Conservation (phyloP, 805 yeast species). For the Pichia nakasei region DNA sequence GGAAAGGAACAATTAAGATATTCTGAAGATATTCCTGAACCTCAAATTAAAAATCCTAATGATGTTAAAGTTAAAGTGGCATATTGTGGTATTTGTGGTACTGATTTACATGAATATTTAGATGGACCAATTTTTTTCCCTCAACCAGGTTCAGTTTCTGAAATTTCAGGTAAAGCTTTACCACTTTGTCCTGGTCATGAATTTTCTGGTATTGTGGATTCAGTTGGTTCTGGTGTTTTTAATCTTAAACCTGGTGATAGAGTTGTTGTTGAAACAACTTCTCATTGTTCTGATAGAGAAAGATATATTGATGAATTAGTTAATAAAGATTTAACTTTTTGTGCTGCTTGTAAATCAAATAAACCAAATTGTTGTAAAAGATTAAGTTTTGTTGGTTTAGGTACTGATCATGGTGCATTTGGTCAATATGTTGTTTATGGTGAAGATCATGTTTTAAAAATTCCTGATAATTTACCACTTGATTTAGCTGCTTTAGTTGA, state of each 20-base stretch:
- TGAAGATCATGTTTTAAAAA: constrained; percentile 27
- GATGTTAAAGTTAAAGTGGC: constrained; percentile 27
- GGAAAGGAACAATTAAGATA: constrained; percentile 37
- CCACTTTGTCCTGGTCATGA: constrained; percentile 31
- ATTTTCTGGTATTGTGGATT: constrained; percentile 23
- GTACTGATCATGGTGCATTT: constrained; percentile 40
- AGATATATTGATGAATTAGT: constrained; percentile 26
- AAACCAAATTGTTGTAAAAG: constrained; percentile 37
- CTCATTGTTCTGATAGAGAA: constrained; percentile 35
- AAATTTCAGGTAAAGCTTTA: constrained; percentile 31
- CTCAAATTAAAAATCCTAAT: constrained; percentile 18
- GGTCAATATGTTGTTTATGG: constrained; percentile 33
- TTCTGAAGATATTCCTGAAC: constrained; percentile 25
- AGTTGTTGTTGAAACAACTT: constrained; percentile 56
- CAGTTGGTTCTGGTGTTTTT: constrained; percentile 38
- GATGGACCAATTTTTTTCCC: constrained; percentile 54
- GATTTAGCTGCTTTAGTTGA: constrained; percentile 43
- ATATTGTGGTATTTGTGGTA: constrained; percentile 58
- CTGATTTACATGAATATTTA: constrained; percentile 48
- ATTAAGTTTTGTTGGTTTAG: constrained; percentile 40
- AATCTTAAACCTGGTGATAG: constrained; percentile 42
- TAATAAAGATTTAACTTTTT: constrained; percentile 24
- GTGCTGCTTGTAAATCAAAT: constrained; percentile 37
- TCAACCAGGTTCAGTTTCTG: constrained; percentile 22
- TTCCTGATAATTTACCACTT: constrained; percentile 25